Evolutionary conservation across 2,329 filamentous ascomycete genomes (phyloP), one percentile per base, ranked within the genome.

Genomic region (Periconia macrospinosa): DNA sequence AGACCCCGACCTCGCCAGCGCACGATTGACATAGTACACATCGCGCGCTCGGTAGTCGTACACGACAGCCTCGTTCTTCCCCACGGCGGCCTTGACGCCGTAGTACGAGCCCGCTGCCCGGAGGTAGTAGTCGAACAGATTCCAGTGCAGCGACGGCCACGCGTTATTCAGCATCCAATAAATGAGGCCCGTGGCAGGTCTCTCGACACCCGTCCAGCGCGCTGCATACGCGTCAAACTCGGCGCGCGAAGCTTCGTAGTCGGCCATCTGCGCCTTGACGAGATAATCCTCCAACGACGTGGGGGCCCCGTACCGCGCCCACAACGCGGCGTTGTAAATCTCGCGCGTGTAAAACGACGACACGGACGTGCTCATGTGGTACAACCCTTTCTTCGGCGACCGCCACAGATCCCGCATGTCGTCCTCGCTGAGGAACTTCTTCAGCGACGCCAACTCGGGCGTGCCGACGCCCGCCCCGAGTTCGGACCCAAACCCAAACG

Each of bases 161-260:
- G 85, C 85, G 44, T 81, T 81, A 58, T 86, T 86, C 49, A 87
- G 67, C 85, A 88, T 87, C 85, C 85, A 88, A 71, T 88, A 88
- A 15, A 88, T 81, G 45, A 83, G 46, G 0, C 85, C 85, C 0
- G 84, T 87, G 0, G 84, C 83, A 0, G 83, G 81, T 2, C 80
- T 73, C 1, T 72, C 66, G 1, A 75, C 75, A 55, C 1, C 76
- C 76, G 66, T 81, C 78, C 83, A 85, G 0, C 76, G 72, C 2
- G 79, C 73, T 0, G 78, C 74, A 61, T 81, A 87, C 0, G 73
- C 83, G 62, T 88, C 85, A 51, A 83, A 85, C 58, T 86, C 75
- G 0, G 83, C 76, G 2, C 84, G 75, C 1, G 82, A 86, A 1
- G 84, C 84, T 68, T 88, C 85, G 59, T 86, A 88, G 63, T 88